Evolutionary conservation across 441 rosid species (phyloP).

Genomic region (Cnidoscolus chayamansa): DNA sequence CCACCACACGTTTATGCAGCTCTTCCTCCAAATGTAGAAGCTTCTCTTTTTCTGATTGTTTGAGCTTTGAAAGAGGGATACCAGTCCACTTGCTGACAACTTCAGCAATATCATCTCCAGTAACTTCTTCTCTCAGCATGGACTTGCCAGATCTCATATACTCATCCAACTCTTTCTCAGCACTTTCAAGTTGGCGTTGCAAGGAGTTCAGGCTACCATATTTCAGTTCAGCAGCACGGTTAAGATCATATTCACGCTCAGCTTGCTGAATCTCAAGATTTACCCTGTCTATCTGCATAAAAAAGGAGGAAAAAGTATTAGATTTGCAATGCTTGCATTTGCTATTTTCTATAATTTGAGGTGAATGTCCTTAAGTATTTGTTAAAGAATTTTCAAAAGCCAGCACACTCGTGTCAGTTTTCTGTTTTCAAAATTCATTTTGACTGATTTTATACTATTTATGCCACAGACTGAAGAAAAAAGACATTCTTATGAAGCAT

Average conservation of each 20-base stretch:
- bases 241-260: slow-evolving; percentile 94
- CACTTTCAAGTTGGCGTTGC: slow-evolving; percentile 73
- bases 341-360: neutral
- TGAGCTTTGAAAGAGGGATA: slow-evolving; percentile 89
- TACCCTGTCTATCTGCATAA: slow-evolving; percentile 76
- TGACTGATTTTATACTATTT: neutral
- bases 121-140: slow-evolving; percentile 93
- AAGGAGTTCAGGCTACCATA: slow-evolving; percentile 87
- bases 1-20: slow-evolving; percentile 91
- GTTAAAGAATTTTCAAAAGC: neutral
- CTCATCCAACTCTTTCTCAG: slow-evolving; percentile 87
- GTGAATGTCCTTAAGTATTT: neutral
- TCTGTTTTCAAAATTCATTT: neutral
- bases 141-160: slow-evolving; percentile 90
- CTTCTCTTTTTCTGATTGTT: slow-evolving; percentile 89
- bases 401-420: neutral
- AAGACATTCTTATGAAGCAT: neutral
- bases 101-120: slow-evolving; percentile 91
- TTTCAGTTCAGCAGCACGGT: slow-evolving; percentile 97
- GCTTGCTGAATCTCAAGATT: slow-evolving; percentile 98
- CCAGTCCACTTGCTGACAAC: slow-evolving; percentile 97
- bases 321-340: neutral
- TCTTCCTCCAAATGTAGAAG: slow-evolving; percentile 80
- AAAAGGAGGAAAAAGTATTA: neutral
- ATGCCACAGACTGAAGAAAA: neutral